Evolutionary conservation across 257 asterid species (phyloP), one percentile per base, ranked within the genome.

Genomic region (Solanum sejunctum): DNA sequence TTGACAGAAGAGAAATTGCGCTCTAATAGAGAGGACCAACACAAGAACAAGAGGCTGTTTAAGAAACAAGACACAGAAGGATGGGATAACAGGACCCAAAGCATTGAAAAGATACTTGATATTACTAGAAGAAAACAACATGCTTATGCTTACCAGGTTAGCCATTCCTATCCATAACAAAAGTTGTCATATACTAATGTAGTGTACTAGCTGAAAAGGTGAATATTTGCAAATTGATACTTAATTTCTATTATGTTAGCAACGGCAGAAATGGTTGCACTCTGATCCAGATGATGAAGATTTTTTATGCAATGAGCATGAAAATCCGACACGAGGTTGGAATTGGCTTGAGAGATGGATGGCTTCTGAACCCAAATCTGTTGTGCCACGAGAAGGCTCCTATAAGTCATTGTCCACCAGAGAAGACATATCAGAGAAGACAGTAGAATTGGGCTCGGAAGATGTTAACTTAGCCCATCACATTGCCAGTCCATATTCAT

Each of bases 321-420:
- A 90, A 2, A 91, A 88, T 89, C 61, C 92, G 11, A 88, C 84
- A 6, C 90, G 93, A 94, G 95, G 95, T n/a, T 93, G 98, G 98
- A 92, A 91, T 63, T 93, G 98, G 98, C 88, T 94, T 28, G 99
- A 95, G 84, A 92, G 88, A 18, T 94, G 99, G 99, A 96, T 93
- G 98, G 94, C 93, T 20, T 88, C 94, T 13, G 98, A 94, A n/a
- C 92, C 93, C 18, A 11, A 88, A 88, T 41, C 36, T 10, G 83
- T 43, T 36, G 39, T 75, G 85, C 91, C 92, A n/a, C 91, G 88
- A 58, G 94, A 92, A 54, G 28, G 26, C 82, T 89, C 93, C 54
- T 81, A 85, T 20, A 82, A 84, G 49, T 85, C 92, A n/a, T 16
- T 72, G 5, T 67, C 88, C 81, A 83, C 91, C n/a, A 54, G 80